These are phyloP conservation scores for Alternaria ventricosa DNA, from an alignment of 2,329 filamentous ascomycete species.

Conservation along the genomic window DNA sequence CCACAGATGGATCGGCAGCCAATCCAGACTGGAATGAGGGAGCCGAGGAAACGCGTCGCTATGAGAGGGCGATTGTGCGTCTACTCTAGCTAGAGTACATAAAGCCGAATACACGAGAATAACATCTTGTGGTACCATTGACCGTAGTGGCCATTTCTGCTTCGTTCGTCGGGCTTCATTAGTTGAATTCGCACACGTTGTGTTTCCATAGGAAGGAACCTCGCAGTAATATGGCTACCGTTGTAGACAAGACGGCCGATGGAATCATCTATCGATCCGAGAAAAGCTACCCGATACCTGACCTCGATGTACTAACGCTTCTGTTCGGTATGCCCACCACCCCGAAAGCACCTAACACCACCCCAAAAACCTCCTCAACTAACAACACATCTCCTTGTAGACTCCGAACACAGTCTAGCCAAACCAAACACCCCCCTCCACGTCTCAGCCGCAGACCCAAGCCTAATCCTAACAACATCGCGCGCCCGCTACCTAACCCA, in stretches of 20 bases:
- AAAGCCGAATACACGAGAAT: neutral
- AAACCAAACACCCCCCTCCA: conserved; percentile 62
- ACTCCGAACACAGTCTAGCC: conserved; percentile 39
- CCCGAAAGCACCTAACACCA: neutral
- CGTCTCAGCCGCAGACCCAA: conserved; percentile 63
- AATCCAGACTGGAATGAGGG: neutral
- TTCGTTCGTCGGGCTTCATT: neutral
- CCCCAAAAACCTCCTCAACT: neutral
- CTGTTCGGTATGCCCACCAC: conserved; percentile 47
- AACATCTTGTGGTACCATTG: neutral
- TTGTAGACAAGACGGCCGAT: conserved; percentile 39
- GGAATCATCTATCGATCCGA: conserved; percentile 42
- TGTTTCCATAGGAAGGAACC: neutral
- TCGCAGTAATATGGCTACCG: conserved; percentile 34
- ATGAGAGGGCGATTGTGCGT: neutral
- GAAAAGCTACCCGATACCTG: conserved; percentile 43
- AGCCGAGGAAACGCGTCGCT: neutral
- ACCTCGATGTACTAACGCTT: conserved; percentile 51
- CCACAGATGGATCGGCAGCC: neutral
- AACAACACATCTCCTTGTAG: conserved; percentile 16
- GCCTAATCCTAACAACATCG: conserved; percentile 61
- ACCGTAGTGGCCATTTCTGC: neutral
- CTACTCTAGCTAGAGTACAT: neutral
- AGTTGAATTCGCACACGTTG: neutral
- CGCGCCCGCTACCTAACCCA: conserved; percentile 58